phyloP scores from a whole-genome alignment of 768 basidiomycete genomes.

The Gloeophyllum trabeum region DNA sequence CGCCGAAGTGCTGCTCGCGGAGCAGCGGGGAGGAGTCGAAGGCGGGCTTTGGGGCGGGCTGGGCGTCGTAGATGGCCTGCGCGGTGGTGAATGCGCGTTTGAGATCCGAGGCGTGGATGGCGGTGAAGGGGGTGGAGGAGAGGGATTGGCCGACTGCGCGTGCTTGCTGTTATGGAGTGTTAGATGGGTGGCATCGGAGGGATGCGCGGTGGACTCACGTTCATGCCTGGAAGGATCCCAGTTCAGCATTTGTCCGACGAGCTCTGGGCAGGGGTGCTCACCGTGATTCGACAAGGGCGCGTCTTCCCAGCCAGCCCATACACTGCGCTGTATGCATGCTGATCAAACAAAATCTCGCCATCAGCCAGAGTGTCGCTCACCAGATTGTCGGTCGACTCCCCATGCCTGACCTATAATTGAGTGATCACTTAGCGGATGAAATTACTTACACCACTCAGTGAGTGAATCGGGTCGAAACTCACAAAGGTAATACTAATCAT shows the following conservation, averaged over 20 bases:
- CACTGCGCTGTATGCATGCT: slow-evolving; percentile 19
- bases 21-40: slow-evolving; percentile 38
- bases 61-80: slow-evolving; percentile 36
- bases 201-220: slow-evolving; percentile 10
- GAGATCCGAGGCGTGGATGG: slow-evolving; percentile 58
- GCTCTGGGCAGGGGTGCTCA: slow-evolving; percentile 17
- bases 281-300: slow-evolving; percentile 69
- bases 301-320: slow-evolving; percentile 75
- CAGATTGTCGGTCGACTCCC: slow-evolving; percentile 68
- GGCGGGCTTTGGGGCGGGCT: slow-evolving; percentile 32
- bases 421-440: neutral
- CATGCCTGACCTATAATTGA: slow-evolving; percentile 51
- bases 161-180: slow-evolving; percentile 37
- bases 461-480: no score
- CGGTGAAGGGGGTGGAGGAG: slow-evolving; percentile 31
- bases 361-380: slow-evolving; percentile 28
- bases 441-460: no score
- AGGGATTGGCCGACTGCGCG: slow-evolving; percentile 48
- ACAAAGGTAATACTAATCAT: slow-evolving; percentile 18
- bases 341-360: neutral
- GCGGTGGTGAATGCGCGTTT: slow-evolving; percentile 57
- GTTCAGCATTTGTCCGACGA: neutral
- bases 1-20: slow-evolving; percentile 61
- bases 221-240: slow-evolving; percentile 16
- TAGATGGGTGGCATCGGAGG: neutral